Base-by-base conservation (phyloP, 805 yeast species). In the Kodamaea jinghongensis region DNA sequence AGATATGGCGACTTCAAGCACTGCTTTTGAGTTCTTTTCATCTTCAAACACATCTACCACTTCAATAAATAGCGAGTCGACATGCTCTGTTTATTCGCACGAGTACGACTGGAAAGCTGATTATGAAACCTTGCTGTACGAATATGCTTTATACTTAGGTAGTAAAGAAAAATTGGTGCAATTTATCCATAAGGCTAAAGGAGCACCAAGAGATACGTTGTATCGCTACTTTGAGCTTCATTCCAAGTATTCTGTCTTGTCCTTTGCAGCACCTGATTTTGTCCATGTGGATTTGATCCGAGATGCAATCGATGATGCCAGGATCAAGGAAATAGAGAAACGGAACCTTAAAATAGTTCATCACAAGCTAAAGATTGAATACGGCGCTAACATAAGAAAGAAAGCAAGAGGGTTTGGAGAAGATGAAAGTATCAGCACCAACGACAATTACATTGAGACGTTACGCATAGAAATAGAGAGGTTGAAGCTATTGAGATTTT, bases 41-140 rank as follows among this genome's bases (percentile, higher is more conserved):
- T 38, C 42, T 12, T 25, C 42, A 13, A 38, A 38, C 23, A 28
- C 42, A 2, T 38, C 42, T 3, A 32, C 35, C 28, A 33, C 42
- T 6, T 32, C 42, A 11, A 32, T 38, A 10, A 36, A 33, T 14
- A 38, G 42, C 28, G 37, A 38, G 15, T 31, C 26, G 13, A 25
- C 28, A 3, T 31, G 27, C 31, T 16, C 15, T 31, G 23, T 20
- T 3, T 32, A 22, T 32, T 27, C 6, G 12, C 29, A 11, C 16
- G 22, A 30, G 14, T 30, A 14, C n/a, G 23, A 20, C 17, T 38
- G 31, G 7, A 38, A 38, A 20, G 37, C 23, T 20, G 23, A 33
- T 17, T 38, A 38, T 17, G 42, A 38, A 25, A 34, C 28, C 15
- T 28, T 38, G 14, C 23, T 38, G 3, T 38, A 38, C 16, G 37